These are phyloP conservation scores for Corymbia calophylla DNA, from an alignment of 441 rosid genomes.

Conservation along the genomic window DNA sequence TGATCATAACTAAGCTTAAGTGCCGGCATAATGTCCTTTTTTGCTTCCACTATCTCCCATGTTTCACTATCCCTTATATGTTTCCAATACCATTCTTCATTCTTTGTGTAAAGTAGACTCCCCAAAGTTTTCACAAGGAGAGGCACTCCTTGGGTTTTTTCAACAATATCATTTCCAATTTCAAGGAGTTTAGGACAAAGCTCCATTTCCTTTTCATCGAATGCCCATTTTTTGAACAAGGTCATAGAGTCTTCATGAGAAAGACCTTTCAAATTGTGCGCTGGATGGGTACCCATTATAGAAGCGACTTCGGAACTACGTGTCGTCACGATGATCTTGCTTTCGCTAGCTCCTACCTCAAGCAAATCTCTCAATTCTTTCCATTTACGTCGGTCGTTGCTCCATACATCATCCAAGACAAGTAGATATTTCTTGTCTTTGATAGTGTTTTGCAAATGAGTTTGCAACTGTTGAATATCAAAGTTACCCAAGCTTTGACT, in stretches of 20 bases:
- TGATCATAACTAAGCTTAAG: neutral
- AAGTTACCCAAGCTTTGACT: neutral
- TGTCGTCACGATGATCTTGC: neutral
- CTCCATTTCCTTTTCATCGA: neutral
- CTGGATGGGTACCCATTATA: accelerated
- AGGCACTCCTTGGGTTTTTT: neutral
- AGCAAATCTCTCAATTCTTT: neutral
- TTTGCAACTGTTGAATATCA: neutral
- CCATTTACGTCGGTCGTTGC: neutral
- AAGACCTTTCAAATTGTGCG: neutral
- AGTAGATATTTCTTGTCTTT: neutral
- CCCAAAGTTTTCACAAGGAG: neutral
- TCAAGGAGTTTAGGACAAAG: neutral
- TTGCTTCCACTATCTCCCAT: neutral
- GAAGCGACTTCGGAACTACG: accelerated
- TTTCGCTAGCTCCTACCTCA: neutral
- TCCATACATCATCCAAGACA: neutral
- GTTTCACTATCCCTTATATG: neutral
- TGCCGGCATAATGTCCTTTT: neutral
- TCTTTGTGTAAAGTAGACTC: neutral
- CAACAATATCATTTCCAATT: neutral
- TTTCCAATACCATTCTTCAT: neutral
- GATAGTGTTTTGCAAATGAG: neutral
- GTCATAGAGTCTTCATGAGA: neutral
- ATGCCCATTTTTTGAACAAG: neutral